These are phyloP conservation scores for Pilasporangium apinafurcum DNA, from an alignment of 352 stramenopile genomes.

Conservation along the genomic window DNA sequence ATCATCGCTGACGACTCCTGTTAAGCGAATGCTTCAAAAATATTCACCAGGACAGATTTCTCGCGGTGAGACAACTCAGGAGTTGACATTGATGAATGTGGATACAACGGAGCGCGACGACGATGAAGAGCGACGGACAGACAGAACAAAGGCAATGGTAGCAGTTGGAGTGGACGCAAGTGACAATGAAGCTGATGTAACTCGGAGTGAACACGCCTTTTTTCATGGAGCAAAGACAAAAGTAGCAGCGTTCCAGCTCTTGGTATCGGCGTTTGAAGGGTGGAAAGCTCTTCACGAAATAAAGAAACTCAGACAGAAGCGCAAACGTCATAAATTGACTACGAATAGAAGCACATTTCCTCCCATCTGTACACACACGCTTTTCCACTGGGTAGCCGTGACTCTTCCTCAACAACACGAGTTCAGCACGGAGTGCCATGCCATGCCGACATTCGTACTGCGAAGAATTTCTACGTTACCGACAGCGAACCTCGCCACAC, in stretches of 20 bases:
- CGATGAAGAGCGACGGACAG: too few relatives aligned
- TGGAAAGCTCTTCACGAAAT: slow-evolving; percentile 33
- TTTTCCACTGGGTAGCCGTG: slow-evolving; percentile 43
- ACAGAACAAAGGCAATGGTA: too few relatives aligned
- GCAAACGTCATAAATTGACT: slow-evolving; percentile 13
- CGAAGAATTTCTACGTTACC: slow-evolving; percentile 10
- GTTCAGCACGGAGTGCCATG: slow-evolving; percentile 13
- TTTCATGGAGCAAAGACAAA: too few relatives aligned
- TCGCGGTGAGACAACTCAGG: too few relatives aligned
- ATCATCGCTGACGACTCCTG: too few relatives aligned
- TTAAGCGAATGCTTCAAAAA: too few relatives aligned
- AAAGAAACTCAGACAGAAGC: slow-evolving; percentile 18
- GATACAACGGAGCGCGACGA: too few relatives aligned
- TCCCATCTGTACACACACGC: slow-evolving; percentile 19
- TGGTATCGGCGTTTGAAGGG: slow-evolving; percentile 34
- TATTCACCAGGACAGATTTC: too few relatives aligned
- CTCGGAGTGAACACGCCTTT: too few relatives aligned
- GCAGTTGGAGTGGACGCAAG: too few relatives aligned
- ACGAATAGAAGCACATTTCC: slow-evolving; percentile 15
- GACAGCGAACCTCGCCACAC: not conserved
- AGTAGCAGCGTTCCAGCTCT: slow-evolving; percentile 12
- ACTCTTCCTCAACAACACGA: slow-evolving; percentile 21
- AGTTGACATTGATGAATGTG: too few relatives aligned
- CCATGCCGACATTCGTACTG: slow-evolving; percentile 23
- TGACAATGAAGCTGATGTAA: too few relatives aligned